Evolutionary conservation across 1,139 yeast species (phyloP), one percentile per base, ranked within the genome.

Genomic region (Taiozyma sp.): DNA sequence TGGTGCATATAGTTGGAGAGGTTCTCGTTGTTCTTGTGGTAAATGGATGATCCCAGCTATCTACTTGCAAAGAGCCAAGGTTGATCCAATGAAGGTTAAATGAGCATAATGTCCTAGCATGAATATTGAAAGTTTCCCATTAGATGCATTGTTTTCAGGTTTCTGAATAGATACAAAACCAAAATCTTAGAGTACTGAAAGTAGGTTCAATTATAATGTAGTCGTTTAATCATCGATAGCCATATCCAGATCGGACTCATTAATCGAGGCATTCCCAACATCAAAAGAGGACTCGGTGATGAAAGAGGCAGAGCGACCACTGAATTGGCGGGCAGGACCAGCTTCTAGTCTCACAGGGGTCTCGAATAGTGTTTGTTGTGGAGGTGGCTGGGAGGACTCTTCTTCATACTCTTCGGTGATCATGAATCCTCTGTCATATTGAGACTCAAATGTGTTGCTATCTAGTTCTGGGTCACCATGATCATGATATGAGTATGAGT

Each of bases 1-100:
- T 3, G 99, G 99, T 6, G 91, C 90, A 0, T 93, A 90, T 64
- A 82, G 85, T 56, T 93, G 99, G 99, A 88, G 84, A 64, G 99
- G 99, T 0, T 82, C 91, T 6, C 74, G 95, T 58, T 93, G 99
- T 66, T 83, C 95, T 51, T 93, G 99, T 69, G 97, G 98, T 3
- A 81, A 81, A 60, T 93, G 99, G 99, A 84, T 93, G 74, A 79
- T 89, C 6, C 99, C 99, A 0, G 96, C 96, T 1, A 78, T 95
- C 54, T 90, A 88, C 65, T 67, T 93, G 47, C 93, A 85, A 65
- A 73, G 84, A 42, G 85, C 91, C 4, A 87, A 88, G 64, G 93
- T 88, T 6, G 97, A 91, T 64, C 80, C 79, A 53, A 75, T 87
- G 48, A 65, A 57, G 45, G 37, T 53, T 49, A 50, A 40, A 32